A percentile compares a stretch with the other conserved stretches of the same genome.
These are phyloP conservation scores for Hibiscus mutabilis DNA, from an alignment of 345 rosid species.

Conservation along the genomic window DNA sequence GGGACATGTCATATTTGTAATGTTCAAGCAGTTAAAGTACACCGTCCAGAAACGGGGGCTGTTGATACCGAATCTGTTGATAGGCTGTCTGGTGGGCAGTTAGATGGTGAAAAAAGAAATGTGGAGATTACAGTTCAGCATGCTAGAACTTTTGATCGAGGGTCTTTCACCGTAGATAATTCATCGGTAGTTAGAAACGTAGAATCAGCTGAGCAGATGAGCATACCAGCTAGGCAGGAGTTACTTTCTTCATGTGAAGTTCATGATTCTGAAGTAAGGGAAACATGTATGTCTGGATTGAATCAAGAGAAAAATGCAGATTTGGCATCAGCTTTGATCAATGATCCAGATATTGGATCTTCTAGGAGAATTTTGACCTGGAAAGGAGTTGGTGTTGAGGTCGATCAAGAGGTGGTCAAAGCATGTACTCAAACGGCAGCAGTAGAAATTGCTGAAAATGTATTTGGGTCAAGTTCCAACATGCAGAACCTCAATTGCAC, in stretches of 20 bases:
- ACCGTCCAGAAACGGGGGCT: slow-evolving; percentile 18
- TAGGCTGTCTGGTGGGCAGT: slow-evolving; percentile 22
- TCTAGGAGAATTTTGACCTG: slow-evolving; percentile 17
- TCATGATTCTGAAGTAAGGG: slow-evolving; percentile 20
- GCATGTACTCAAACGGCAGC: slow-evolving; percentile 30
- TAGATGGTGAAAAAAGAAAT: slow-evolving; percentile 19
- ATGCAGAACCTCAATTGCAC: slow-evolving; percentile 35
- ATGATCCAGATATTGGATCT: slow-evolving; percentile 20
- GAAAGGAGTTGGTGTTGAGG: slow-evolving; percentile 28
- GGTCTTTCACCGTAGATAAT: slow-evolving; percentile 15
- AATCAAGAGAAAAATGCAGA: slow-evolving; percentile 20
- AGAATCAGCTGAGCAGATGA: slow-evolving; percentile 27
- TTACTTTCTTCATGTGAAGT: slow-evolving; percentile 28
- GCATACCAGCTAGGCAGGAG: slow-evolving; percentile 14
- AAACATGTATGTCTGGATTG: slow-evolving; percentile 16
- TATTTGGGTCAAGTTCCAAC: slow-evolving; percentile 28
- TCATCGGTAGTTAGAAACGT: slow-evolving; percentile 23
- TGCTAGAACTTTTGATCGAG: slow-evolving; percentile 19
- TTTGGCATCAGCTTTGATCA: slow-evolving; percentile 23
- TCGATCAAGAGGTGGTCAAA: slow-evolving; percentile 31
- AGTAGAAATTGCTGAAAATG: slow-evolving; percentile 32
- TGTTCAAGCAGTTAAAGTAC: slow-evolving; percentile 25
- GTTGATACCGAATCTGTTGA: slow-evolving; percentile 12
- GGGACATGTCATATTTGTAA: slow-evolving; percentile 29
- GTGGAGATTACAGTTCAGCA: slow-evolving; percentile 9